Percentiles rank a stretch among this genome's conserved stretches.
These are phyloP conservation scores for Fusarium napiforme DNA, from an alignment of 2,329 filamentous ascomycete genomes.

Conservation along the genomic window DNA sequence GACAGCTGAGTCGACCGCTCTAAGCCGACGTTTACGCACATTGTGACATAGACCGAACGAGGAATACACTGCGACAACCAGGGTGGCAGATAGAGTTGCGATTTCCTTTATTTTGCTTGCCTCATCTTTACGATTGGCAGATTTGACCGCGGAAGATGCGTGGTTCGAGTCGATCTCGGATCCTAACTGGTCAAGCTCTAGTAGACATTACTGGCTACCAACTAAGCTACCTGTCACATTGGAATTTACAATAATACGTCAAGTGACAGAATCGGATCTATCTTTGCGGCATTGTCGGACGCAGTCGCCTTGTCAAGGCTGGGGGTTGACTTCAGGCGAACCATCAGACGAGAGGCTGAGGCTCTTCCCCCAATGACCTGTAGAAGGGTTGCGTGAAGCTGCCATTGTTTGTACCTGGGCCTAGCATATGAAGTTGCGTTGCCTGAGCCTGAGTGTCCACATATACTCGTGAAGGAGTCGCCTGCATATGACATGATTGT, in stretches of 20 bases:
- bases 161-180: not conserved
- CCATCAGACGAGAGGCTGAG: not conserved
- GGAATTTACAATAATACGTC: slow-evolving; percentile 4
- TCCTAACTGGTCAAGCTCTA: not conserved
- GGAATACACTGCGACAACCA: not conserved
- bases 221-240: not conserved
- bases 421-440: not conserved
- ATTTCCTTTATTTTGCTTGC: not conserved
- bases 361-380: not conserved
- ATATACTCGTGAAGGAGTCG: not conserved
- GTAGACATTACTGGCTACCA: not conserved
- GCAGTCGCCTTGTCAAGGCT: not conserved
- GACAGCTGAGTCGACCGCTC: not conserved
- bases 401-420: not conserved
- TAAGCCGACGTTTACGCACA: not conserved
- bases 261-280: not conserved
- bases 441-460: not conserved
- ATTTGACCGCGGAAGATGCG: not conserved
- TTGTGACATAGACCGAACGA: not conserved
- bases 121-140: not conserved
- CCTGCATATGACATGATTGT: not conserved
- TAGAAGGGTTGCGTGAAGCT: not conserved
- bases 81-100: not conserved
- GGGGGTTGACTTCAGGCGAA: not conserved
- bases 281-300: not conserved